phyloP scores from a whole-genome alignment of 2,329 filamentous ascomycete species.

The Ascochyta fabae region DNA sequence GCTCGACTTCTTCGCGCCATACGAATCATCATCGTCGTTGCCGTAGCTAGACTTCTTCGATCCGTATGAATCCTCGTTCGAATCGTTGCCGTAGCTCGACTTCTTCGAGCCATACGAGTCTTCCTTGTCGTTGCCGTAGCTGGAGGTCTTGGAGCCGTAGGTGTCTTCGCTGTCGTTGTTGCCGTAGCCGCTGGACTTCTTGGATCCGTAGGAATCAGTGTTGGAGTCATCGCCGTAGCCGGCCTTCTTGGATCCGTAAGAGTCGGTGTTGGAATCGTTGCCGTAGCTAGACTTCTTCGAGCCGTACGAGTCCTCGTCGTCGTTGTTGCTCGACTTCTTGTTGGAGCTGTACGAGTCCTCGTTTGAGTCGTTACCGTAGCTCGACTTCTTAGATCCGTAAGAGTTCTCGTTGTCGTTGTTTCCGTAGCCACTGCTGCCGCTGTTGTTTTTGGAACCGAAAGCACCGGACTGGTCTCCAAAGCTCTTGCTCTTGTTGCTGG shows the following conservation, averaged over 20 bases:
- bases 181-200: conserved; percentile 1
- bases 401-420: conserved; percentile 4
- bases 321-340: conserved; percentile 3
- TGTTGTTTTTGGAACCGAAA: conserved; percentile 13
- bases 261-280: background rate
- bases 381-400: conserved; percentile 2
- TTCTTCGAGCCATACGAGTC: background rate
- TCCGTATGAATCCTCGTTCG: background rate
- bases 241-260: conserved; percentile 2
- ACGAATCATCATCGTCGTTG: background rate
- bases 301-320: background rate
- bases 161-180: background rate
- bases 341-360: conserved; percentile 1
- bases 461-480: conserved; percentile 13
- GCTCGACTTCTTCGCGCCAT: conserved; percentile 6
- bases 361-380: background rate
- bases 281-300: conserved; percentile 1
- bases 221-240: conserved; percentile 5
- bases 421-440: background rate
- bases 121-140: background rate
- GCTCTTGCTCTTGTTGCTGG: conserved; percentile 13
- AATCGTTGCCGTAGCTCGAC: background rate
- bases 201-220: conserved; percentile 2
- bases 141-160: background rate
- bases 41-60: conserved; percentile 10